phyloP scores from a whole-genome alignment of 331 rosid genomes.

The Stylosanthes scabra region DNA sequence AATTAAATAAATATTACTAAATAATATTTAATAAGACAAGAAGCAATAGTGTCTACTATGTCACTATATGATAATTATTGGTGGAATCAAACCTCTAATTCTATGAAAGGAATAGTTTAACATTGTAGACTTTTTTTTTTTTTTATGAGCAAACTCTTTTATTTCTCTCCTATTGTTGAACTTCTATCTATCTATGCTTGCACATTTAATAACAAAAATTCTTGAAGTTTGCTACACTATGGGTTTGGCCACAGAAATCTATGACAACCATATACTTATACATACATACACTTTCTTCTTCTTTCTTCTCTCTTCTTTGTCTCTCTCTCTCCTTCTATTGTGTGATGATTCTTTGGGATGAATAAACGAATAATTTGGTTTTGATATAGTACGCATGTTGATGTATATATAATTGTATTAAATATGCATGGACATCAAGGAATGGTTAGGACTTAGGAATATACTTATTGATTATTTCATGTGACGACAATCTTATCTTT shows the following conservation, averaged over 20 bases:
- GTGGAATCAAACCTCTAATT: conserved; percentile 19
- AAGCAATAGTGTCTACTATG: conserved; percentile 12
- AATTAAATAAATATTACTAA: background rate
- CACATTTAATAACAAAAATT: conserved; percentile 27
- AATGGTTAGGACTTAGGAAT: conserved; percentile 41
- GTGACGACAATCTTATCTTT: conserved; percentile 51
- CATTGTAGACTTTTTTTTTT: conserved; percentile 30
- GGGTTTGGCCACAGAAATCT: background rate
- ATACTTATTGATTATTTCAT: conserved; percentile 51
- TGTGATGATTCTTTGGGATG: conserved; percentile 30
- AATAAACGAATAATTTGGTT: conserved; percentile 39
- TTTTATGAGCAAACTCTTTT: background rate
- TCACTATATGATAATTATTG: conserved; percentile 26
- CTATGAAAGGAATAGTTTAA: conserved; percentile 35
- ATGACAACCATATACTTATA: conserved; percentile 13
- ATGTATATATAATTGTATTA: conserved; percentile 35
- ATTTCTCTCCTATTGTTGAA: conserved; percentile 28
- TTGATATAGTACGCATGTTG: conserved; percentile 45
- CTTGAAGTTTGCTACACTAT: conserved; percentile 8
- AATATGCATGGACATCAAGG: conserved; percentile 55
- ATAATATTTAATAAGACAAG: conserved; percentile 11
- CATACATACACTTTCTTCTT: conserved; percentile 19
- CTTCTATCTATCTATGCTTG: conserved; percentile 40
- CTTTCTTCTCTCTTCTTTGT: conserved; percentile 35
- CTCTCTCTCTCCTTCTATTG: background rate